Evolutionary conservation across 2,329 filamentous ascomycete genomes (phyloP), one percentile per base, ranked within the genome.

Genomic region (Fusarium aywerte): DNA sequence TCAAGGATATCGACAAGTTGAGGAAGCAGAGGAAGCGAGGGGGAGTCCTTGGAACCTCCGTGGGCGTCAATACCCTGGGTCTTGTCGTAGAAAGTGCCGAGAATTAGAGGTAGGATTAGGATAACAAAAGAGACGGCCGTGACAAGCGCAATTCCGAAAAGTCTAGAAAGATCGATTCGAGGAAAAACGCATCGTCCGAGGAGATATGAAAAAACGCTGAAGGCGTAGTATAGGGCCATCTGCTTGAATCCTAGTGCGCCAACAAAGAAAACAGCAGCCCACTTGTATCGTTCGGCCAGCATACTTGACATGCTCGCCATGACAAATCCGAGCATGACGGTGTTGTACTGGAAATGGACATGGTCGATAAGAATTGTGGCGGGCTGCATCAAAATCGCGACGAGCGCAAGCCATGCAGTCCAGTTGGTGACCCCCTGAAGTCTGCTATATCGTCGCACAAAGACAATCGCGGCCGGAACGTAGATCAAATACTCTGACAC

Each of bases 181-280:
- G 94, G 94, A 66, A 89, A 90, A n/a, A 96, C 72, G 75, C 94
- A 97, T 74, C 90, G 89, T 10, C 95, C 96, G 1, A 98, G 83
- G 3, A 99, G 88, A 75, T 94, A 99, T 31, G 93, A 91, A 77
- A 98, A 98, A 58, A 98, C 90, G 20, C 90, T 90, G 15, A 96
- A 94, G 4, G 96, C 93, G 78, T 97, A 99, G 81, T 98, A 99
- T 16, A 99, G 84, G 1, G 95, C 95, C 96, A 99, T 99, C 79
- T 99, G 96, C 83, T 99, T 99, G 84, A 98, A 99, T 7, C 93
- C 93, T n/a, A 99, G 83, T 4, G 95, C 92, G 16, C 87, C 88
- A 8, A 99, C 96, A 72, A 99, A 99, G 81, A 97, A 97, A 60
- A 97, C 87, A 65, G 92, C 93, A 25, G 92, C 88, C 93, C 95